Conservation (phyloP, 2,329 filamentous ascomycete genomes). For the Dryadomyces quercivorus region DNA sequence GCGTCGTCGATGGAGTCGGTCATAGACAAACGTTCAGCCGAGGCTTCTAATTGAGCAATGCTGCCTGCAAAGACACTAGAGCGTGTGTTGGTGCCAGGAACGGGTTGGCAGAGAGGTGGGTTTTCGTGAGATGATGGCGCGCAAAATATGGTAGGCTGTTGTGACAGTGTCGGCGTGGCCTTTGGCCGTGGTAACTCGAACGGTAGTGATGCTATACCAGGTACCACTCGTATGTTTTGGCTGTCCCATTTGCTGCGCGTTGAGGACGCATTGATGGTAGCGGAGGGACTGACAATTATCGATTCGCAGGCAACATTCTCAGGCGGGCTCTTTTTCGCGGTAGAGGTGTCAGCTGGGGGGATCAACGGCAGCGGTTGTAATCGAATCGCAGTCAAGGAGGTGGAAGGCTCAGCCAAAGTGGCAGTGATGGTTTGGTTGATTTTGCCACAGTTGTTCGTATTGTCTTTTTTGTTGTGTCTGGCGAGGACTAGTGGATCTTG, state of each 20-base stretch:
- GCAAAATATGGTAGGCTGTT: constrained; percentile 30
- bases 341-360: too few species aligned
- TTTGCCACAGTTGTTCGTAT: neutral
- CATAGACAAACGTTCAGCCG: constrained; percentile 61
- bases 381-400: neutral
- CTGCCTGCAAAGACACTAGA: constrained; percentile 52
- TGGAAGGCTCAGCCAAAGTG: neutral
- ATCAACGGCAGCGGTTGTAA: too few species aligned
- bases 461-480: neutral
- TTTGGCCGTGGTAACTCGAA: constrained; percentile 4
- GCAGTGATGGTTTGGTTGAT: neutral
- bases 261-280: neutral
- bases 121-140: constrained; percentile 32
- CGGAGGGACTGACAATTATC: neutral
- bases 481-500: neutral
- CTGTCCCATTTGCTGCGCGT: neutral
- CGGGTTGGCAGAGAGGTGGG: constrained; percentile 41
- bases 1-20: constrained; percentile 68
- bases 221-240: neutral
- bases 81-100: constrained; percentile 48
- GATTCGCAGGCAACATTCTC: too few species aligned
- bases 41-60: constrained; percentile 63
- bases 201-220: neutral
- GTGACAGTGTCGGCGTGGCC: neutral
- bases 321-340: too few species aligned